Evolutionary conservation across 495 filamentous ascomycete genomes (phyloP).

Genomic region (Annulohypoxylon nitens): DNA sequence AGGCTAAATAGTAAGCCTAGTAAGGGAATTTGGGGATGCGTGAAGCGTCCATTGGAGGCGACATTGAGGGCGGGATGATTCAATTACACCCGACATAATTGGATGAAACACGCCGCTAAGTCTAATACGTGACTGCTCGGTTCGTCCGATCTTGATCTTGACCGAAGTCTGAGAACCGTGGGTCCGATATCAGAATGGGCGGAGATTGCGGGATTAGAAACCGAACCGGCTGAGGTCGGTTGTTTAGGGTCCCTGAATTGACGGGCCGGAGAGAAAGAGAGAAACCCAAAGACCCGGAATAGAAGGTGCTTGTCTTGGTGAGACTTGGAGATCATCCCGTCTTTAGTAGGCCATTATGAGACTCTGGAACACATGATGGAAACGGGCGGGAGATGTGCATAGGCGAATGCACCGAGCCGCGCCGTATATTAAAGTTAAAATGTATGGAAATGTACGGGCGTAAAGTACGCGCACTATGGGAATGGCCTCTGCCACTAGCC

Average conservation of each 20-base stretch:
- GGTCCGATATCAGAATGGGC: slow-evolving; percentile 38
- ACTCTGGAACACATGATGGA: slow-evolving; percentile 8
- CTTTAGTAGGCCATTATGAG: slow-evolving; percentile 15
- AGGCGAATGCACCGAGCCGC: slow-evolving; percentile 45
- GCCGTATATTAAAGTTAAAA: slow-evolving; percentile 29
- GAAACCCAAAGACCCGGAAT: slow-evolving; percentile 27
- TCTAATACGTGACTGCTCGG: slow-evolving; percentile 18
- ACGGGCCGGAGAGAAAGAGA: slow-evolving; percentile 32
- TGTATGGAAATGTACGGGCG: slow-evolving; percentile 32
- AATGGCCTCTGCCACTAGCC: slow-evolving; percentile 36
- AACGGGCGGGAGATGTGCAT: slow-evolving; percentile 32
- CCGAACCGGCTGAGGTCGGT: slow-evolving; percentile 47
- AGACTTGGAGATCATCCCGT: slow-evolving; percentile 13
- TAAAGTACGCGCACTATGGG: slow-evolving; percentile 30
- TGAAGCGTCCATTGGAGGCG: slow-evolving; percentile 35
- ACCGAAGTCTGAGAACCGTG: slow-evolving; percentile 35
- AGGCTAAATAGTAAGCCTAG: slow-evolving; percentile 39
- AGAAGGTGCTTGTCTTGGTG: slow-evolving; percentile 18
- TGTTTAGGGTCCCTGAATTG: slow-evolving; percentile 28
- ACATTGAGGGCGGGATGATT: slow-evolving; percentile 30
- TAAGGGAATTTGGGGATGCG: slow-evolving; percentile 18
- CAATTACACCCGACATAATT: slow-evolving; percentile 39
- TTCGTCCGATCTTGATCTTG: slow-evolving; percentile 40
- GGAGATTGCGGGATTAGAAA: slow-evolving; percentile 44
- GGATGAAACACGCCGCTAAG: slow-evolving; percentile 16